Percentiles rank a stretch among this genome's conserved stretches.
Evolutionary conservation across 352 stramenopile genomes (phyloP).

Genomic region (Phytophthora quininea): DNA sequence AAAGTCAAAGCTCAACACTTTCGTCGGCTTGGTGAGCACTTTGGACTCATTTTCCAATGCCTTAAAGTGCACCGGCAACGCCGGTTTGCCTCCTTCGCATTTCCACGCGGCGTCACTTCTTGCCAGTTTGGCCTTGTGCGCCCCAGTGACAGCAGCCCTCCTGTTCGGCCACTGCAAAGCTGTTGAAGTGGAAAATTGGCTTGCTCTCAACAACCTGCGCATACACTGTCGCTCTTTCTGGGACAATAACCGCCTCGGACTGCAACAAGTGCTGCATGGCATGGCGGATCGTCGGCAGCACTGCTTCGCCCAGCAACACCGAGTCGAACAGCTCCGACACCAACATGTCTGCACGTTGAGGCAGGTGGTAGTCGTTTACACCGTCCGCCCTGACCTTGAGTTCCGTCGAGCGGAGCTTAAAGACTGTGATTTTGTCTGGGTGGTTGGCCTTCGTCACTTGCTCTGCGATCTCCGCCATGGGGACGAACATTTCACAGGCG

Average conservation of each 20-base stretch:
- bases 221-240: conserved; percentile 68
- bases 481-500: conserved; percentile 92
- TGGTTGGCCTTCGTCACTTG: conserved; percentile 74
- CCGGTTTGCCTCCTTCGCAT: conserved; percentile 68
- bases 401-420: conserved; percentile 77
- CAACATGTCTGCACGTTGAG: conserved; percentile 85
- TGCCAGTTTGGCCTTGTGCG: conserved; percentile 39
- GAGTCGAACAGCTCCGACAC: conserved; percentile 94
- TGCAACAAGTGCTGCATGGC: conserved; percentile 70
- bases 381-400: conserved; percentile 45
- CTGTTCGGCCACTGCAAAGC: conserved; percentile 40
- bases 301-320: conserved; percentile 88
- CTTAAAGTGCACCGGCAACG: conserved; percentile 69
- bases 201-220: conserved; percentile 76
- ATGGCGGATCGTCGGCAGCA: conserved; percentile 86
- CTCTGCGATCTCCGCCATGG: conserved; percentile 83
- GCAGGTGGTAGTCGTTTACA: conserved; percentile 48
- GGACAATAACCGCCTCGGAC: conserved; percentile 66
- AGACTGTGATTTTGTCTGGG: conserved; percentile 77
- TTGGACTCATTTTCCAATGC: conserved; percentile 44
- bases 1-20: conserved; percentile 76
- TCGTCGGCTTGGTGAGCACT: conserved; percentile 46
- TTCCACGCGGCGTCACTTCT: conserved; percentile 60
- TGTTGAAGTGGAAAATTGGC: conserved; percentile 74
- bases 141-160: not conserved